Conservation (phyloP, 2,329 filamentous ascomycete species). For the Plectosphaerella plurivora region DNA sequence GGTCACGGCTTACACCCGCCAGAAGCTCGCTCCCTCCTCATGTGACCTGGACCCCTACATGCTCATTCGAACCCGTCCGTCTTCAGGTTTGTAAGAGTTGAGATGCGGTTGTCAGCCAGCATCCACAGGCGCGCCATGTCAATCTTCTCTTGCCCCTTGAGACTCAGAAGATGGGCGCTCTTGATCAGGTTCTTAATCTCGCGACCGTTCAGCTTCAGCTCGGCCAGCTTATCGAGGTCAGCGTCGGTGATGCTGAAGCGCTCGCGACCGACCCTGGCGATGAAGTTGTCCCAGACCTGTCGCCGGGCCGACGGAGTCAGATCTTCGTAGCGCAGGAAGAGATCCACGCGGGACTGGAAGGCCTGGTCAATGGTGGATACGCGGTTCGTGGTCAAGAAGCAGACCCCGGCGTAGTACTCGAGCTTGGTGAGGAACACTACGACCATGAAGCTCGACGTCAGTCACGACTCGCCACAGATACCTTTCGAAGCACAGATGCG, state of each 20-base stretch:
- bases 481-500: neutral
- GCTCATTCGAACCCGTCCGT: neutral
- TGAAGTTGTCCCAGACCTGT: slow-evolving; percentile 30
- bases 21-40: too few species aligned
- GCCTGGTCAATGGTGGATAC: slow-evolving; percentile 24
- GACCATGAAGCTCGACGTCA: too few species aligned
- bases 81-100: neutral
- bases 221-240: slow-evolving; percentile 25
- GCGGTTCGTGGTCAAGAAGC: slow-evolving; percentile 24
- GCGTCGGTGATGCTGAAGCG: slow-evolving; percentile 18
- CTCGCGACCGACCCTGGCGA: slow-evolving; percentile 19
- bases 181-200: slow-evolving; percentile 43
- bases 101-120: slow-evolving; percentile 24
- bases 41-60: neutral
- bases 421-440: slow-evolving; percentile 22
- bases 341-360: slow-evolving; percentile 25
- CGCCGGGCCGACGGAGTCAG: slow-evolving; percentile 19
- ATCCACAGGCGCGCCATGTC: slow-evolving; percentile 21
- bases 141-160: slow-evolving; percentile 21
- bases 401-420: slow-evolving; percentile 23
- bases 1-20: too few species aligned
- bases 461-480: slow-evolving; percentile 12
- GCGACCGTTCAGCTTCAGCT: slow-evolving; percentile 36
- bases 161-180: slow-evolving; percentile 26
- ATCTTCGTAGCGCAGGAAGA: slow-evolving; percentile 29